These are phyloP conservation scores for Pyropia yezoensis DNA, from an alignment of 23 red algal species.

Conservation along the genomic window DNA sequence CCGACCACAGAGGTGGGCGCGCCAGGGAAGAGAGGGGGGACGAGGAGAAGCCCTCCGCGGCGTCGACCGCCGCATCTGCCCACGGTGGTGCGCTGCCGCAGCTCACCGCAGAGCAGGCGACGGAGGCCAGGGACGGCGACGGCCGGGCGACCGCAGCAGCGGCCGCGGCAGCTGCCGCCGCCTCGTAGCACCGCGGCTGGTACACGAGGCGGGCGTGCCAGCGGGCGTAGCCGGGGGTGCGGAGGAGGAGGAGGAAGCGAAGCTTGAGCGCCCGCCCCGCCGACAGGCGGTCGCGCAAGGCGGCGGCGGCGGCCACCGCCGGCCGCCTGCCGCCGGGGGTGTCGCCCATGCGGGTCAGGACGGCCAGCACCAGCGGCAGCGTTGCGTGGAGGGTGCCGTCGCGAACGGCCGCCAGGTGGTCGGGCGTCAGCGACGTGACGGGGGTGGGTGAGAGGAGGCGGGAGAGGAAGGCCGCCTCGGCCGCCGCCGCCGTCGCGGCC, in stretches of 20 bases:
- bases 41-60: too few relatives aligned
- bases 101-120: too few relatives aligned
- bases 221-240: slow-evolving; percentile 43
- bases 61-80: too few relatives aligned
- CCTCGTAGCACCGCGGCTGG: slow-evolving; percentile 33
- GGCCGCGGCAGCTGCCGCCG: too few relatives aligned
- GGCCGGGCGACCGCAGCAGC: too few relatives aligned
- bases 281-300: slow-evolving; percentile 33
- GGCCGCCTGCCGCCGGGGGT: slow-evolving; percentile 11
- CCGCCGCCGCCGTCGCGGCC: too few relatives aligned
- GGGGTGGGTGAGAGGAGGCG: slow-evolving; percentile 36
- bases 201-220: slow-evolving; percentile 57
- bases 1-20: too few relatives aligned
- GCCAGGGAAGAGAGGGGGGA: too few relatives aligned
- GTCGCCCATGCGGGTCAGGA: slow-evolving; percentile 40
- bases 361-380: slow-evolving; percentile 48
- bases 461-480: slow-evolving; percentile 7
- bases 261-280: slow-evolving; percentile 70
- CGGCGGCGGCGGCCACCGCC: slow-evolving; percentile 17
- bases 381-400: slow-evolving; percentile 33
- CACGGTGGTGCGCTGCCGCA: too few relatives aligned
- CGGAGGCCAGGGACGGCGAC: too few relatives aligned
- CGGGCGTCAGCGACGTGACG: slow-evolving; percentile 35
- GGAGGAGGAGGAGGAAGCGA: slow-evolving; percentile 43
- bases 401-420: slow-evolving; percentile 13